phyloP scores from a whole-genome alignment of 352 stramenopile species.

The Hyaloperonospora brassicae region DNA sequence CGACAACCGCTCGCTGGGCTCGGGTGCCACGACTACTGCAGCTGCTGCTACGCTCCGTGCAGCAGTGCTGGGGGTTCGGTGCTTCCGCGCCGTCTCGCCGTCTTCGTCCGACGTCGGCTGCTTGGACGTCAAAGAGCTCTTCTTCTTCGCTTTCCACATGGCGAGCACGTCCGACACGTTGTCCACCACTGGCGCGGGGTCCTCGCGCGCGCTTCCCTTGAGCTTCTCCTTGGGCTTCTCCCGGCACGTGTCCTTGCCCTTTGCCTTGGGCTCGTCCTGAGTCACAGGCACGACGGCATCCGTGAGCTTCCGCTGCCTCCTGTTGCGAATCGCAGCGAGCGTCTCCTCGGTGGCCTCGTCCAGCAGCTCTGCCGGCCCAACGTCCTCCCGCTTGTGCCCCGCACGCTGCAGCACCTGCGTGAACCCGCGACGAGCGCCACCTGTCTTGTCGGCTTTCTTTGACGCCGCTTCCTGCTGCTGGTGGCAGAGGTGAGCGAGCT shows the following conservation, averaged over 20 bases:
- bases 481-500: constrained; percentile 23
- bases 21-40: constrained; percentile 17
- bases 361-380: constrained; percentile 17
- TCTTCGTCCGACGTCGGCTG: constrained; percentile 12
- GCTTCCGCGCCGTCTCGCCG: constrained; percentile 11
- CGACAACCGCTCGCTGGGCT: constrained; percentile 23
- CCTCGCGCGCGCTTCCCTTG: constrained; percentile 12
- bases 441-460: constrained; percentile 24
- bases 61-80: constrained; percentile 9
- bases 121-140: constrained; percentile 13
- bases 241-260: not conserved
- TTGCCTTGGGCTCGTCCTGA: constrained; percentile 7
- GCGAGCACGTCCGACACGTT: constrained; percentile 39
- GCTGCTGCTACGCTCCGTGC: constrained; percentile 7
- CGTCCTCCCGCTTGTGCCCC: constrained; percentile 18
- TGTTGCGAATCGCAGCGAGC: constrained; percentile 21
- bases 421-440: constrained; percentile 18
- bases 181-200: constrained; percentile 15
- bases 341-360: constrained; percentile 26
- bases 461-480: constrained; percentile 35
- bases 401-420: constrained; percentile 25
- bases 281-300: constrained; percentile 11
- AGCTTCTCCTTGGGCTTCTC: constrained; percentile 7
- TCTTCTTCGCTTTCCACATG: constrained; percentile 44
- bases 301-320: constrained; percentile 19